Percentiles rank a stretch among this genome's conserved stretches.
Conservation (phyloP, 2,329 filamentous ascomycete species). For the Cryoendolithus antarcticus region DNA sequence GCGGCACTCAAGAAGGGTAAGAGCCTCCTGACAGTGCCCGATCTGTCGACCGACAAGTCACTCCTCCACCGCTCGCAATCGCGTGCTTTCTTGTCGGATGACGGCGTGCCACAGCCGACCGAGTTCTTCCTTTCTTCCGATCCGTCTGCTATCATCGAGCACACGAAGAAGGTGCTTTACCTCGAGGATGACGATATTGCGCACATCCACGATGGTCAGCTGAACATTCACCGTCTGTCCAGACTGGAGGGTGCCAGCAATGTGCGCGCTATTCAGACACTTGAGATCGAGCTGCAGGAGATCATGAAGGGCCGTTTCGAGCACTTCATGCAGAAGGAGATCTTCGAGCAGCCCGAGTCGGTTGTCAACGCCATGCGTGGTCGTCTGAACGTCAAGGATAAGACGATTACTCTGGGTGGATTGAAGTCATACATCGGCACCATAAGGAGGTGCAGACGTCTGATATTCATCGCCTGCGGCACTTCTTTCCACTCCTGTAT, state of each 20-base stretch:
- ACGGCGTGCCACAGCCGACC: conserved; percentile 92
- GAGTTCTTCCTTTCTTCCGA: conserved; percentile 99
- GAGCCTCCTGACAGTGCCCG: conserved; percentile 48
- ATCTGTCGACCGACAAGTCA: conserved; percentile 94
- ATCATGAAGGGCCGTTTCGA: conserved; percentile 99
- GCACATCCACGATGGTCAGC: conserved; percentile 95
- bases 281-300: conserved; percentile 97
- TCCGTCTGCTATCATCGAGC: conserved; percentile 95
- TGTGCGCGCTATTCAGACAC: conserved; percentile 93
- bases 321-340: conserved; percentile 99
- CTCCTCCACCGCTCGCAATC: conserved; percentile 97
- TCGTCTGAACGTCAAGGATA: conserved; percentile 85
- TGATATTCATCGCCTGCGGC: conserved; percentile 98
- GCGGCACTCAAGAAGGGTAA: conserved; percentile 78
- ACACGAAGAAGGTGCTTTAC: conserved; percentile 99
- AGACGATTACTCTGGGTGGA: conserved; percentile 89
- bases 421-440: conserved; percentile 92
- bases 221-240: conserved; percentile 96
- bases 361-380: conserved; percentile 99
- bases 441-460: conserved; percentile 88
- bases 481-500: conserved; percentile 99
- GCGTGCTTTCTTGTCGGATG: conserved; percentile 95
- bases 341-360: conserved; percentile 98
- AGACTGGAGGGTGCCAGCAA: conserved; percentile 97
- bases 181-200: conserved; percentile 99